Base-by-base conservation (phyloP, 495 filamentous ascomycete genomes). In the Umbilicaria muhlenbergii region DNA sequence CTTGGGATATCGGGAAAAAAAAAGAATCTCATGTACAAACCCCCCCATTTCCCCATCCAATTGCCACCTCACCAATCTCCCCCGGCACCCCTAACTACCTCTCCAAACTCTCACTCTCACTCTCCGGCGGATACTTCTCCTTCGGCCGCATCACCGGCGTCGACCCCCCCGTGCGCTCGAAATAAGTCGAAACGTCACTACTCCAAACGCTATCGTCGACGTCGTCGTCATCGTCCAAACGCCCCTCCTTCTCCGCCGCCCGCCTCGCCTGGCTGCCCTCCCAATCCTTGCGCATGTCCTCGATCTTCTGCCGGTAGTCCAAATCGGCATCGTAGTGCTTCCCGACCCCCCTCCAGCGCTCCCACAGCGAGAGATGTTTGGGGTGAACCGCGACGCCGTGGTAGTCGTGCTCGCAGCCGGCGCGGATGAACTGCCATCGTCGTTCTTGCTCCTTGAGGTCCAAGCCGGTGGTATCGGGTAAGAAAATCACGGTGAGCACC, bases 391-490 rank as follows among this genome's bases (percentile, higher is more conserved):
- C 87, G 37, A 89, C 74, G 43, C 87, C 86, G 60, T 91, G 86
- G 63, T 94, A 93, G 17, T 93, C 83, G 15, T 71, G 46, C 47
- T 77, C 78, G 34, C 74, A 75, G 48, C 85, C 83, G 0, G 73
- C 62, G 34, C 83, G 77, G 56, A 94, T 78, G 59, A 73, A 93
- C 35, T 67, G 56, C 82, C 83, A 94, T 45, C 86, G 75, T 38
- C 86, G 80, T 61, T 94, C 87, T 62, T 93, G 86, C 61, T 94
- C 87, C 69, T 91, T 89, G 38, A 94, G 74, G 52, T 93, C 86
- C 11, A 93, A 77, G 37, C 87, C 86, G 11, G 87, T 94, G 49
- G 87, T 94, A 55, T 93, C 86, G 2, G 87, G 87, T 3, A 93
- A 77, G 71, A 86, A 94, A 43, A 89, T 43, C 39, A 60, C 71